phyloP scores from a whole-genome alignment of 169 alveolate genomes.

The Eimeria tenella region DNA sequence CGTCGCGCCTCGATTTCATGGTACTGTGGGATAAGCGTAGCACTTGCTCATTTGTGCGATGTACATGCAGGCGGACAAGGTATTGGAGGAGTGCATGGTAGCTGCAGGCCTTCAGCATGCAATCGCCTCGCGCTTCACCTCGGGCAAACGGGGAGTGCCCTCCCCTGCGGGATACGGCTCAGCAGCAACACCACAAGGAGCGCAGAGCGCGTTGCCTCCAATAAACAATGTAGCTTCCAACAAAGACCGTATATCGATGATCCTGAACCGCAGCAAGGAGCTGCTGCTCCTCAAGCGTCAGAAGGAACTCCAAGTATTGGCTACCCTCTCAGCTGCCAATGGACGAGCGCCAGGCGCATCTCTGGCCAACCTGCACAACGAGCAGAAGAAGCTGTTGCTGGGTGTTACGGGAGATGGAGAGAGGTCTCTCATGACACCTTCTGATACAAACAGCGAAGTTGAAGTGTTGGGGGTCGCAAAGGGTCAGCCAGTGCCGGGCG shows the following conservation, averaged over 20 bases:
- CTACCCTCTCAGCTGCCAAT: slow-evolving; percentile 65
- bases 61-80: slow-evolving; percentile 68
- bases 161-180: slow-evolving; percentile 30
- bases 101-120: slow-evolving; percentile 78
- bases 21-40: too few species aligned
- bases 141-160: slow-evolving; percentile 7
- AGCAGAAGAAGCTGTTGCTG: slow-evolving; percentile 33
- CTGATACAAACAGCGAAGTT: slow-evolving; percentile 73
- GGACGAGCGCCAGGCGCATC: slow-evolving; percentile 6
- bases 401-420: slow-evolving; percentile 53
- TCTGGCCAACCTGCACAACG: slow-evolving; percentile 16
- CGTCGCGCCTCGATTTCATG: too few species aligned
- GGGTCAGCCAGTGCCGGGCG: slow-evolving; percentile 29
- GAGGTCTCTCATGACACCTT: slow-evolving; percentile 37
- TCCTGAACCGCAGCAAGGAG: slow-evolving; percentile 67
- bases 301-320: slow-evolving; percentile 41
- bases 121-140: slow-evolving; percentile 67
- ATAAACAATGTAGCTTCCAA: slow-evolving; percentile 14
- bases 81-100: slow-evolving; percentile 75
- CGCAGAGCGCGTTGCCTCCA: neutral
- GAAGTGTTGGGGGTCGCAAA: slow-evolving; percentile 59
- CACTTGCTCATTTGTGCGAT: neutral
- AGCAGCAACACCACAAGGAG: slow-evolving; percentile 37
- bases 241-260: slow-evolving; percentile 59
- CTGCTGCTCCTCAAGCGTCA: slow-evolving; percentile 67